These are phyloP conservation scores for Xylaria acuta DNA, from an alignment of 495 filamentous ascomycete genomes.

Conservation along the genomic window DNA sequence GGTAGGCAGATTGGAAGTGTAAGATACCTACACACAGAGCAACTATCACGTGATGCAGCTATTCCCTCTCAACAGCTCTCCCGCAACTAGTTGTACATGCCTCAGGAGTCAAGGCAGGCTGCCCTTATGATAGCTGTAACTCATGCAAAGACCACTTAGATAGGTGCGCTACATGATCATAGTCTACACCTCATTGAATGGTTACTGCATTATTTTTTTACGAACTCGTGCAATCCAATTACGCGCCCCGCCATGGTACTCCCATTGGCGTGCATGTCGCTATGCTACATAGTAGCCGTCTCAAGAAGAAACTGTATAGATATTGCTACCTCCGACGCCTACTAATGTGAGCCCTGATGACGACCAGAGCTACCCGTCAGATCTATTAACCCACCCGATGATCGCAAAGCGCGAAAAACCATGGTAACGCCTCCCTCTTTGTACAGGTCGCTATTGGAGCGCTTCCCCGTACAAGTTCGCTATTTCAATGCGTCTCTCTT, in stretches of 20 bases:
- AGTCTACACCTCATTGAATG: neutral
- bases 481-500: conserved; percentile 6
- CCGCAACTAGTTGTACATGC: neutral
- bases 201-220: conserved; percentile 17
- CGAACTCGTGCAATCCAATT: conserved; percentile 21
- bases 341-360: conserved; percentile 19
- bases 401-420: conserved; percentile 10
- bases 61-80: neutral
- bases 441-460: conserved; percentile 19
- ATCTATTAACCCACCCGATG: conserved; percentile 27
- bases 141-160: neutral
- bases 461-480: neutral
- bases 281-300: neutral
- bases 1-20: neutral
- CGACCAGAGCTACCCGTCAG: conserved; percentile 17
- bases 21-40: neutral
- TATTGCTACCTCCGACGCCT: conserved; percentile 31
- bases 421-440: conserved; percentile 15
- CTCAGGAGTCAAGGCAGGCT: too few relatives aligned
- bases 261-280: neutral
- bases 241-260: conserved; percentile 4
- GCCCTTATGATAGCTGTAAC: neutral
- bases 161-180: neutral
- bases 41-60: neutral
- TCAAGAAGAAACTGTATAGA: conserved; percentile 20